Evolutionary conservation across 164 flowering plant genomes (phyloP).

Genomic region (Berberis thunbergii): DNA sequence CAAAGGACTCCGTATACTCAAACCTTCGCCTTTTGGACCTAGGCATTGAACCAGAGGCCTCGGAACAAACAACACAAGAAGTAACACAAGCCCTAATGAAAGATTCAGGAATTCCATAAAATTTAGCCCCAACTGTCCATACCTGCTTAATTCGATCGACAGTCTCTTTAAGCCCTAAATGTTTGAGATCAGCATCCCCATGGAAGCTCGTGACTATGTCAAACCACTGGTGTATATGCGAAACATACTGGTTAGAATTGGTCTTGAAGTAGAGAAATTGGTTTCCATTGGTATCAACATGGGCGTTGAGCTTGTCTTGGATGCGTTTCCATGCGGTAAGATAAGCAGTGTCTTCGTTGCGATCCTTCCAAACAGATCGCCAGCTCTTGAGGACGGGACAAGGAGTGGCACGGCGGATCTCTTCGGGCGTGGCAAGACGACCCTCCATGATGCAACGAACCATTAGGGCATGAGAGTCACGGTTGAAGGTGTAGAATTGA

Average conservation of each 20-base stretch:
- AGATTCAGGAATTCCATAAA: slow-evolving; percentile 93
- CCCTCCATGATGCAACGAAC: slow-evolving; percentile 53
- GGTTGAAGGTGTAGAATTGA: slow-evolving; percentile 91
- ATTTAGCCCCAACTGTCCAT: slow-evolving; percentile 97
- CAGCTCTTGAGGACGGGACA: slow-evolving; percentile 64
- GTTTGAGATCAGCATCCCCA: slow-evolving; percentile 63
- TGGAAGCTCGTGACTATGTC: slow-evolving; percentile 76
- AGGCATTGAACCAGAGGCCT: slow-evolving; percentile 26
- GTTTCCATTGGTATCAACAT: slow-evolving; percentile 39
- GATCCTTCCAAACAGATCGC: slow-evolving; percentile 97
- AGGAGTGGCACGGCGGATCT: slow-evolving; percentile 76
- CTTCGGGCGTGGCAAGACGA: slow-evolving; percentile 65
- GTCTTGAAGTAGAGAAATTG: slow-evolving; percentile 71
- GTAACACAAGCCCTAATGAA: slow-evolving; percentile 81
- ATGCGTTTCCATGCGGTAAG: slow-evolving; percentile 95
- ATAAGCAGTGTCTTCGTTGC: slow-evolving; percentile 94
- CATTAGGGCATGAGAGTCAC: slow-evolving; percentile 79
- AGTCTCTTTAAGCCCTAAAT: slow-evolving; percentile 78
- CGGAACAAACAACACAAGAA: slow-evolving; percentile 64
- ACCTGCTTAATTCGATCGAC: slow-evolving; percentile 82
- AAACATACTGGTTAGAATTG: slow-evolving; percentile 70
- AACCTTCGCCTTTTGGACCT: slow-evolving; percentile 67
- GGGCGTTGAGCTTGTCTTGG: slow-evolving; percentile 83
- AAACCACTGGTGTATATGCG: slow-evolving; percentile 82
- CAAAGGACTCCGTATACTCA: slow-evolving; percentile 93